Conservation (phyloP, 164 flowering plant species). For the Vitis cinerea region DNA sequence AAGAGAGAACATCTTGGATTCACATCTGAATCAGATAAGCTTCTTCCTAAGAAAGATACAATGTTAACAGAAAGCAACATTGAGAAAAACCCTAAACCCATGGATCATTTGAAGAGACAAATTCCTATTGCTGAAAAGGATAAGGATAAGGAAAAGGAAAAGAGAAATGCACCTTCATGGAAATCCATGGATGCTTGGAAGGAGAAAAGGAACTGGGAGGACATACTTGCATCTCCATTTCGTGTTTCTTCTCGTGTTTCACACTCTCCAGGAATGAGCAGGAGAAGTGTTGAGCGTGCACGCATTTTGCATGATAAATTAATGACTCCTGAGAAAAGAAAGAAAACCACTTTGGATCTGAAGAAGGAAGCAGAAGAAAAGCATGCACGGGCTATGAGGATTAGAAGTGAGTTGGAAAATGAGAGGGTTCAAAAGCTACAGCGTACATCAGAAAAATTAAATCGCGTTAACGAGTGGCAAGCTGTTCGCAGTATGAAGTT, state of each 20-base stretch:
- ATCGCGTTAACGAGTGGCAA: conserved; percentile 94
- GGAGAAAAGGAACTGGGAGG: conserved; percentile 94
- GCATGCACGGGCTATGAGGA: conserved; percentile 92
- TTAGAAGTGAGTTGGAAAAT: conserved; percentile 79
- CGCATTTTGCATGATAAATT: conserved; percentile 84
- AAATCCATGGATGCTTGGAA: conserved; percentile 95
- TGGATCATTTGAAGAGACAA: conserved; percentile 43
- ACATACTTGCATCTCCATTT: conserved; percentile 72
- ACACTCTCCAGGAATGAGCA: conserved; percentile 75
- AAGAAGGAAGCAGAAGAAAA: conserved; percentile 91
- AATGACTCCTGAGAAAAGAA: conserved; percentile 94
- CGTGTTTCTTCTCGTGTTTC: conserved; percentile 73
- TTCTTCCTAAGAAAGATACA: conserved; percentile 44
- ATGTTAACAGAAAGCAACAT: conserved; percentile 23
- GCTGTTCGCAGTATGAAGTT: conserved; percentile 81
- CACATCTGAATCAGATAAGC: conserved; percentile 43
- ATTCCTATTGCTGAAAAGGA: conserved; percentile 52
- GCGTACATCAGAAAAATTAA: conserved; percentile 81
- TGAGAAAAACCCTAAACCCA: conserved; percentile 43
- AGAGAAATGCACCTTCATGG: conserved; percentile 46
- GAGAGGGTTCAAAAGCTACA: conserved; percentile 90
- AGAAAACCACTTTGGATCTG: conserved; percentile 75
- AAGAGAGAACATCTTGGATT: conserved; percentile 41
- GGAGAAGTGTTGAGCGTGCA: conserved; percentile 81
- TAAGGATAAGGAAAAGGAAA: conserved; percentile 77